Percentiles rank a stretch among this genome's conserved stretches.
Evolutionary conservation across 2,329 filamentous ascomycete species (phyloP).

Genomic region (Fusarium illudens): DNA sequence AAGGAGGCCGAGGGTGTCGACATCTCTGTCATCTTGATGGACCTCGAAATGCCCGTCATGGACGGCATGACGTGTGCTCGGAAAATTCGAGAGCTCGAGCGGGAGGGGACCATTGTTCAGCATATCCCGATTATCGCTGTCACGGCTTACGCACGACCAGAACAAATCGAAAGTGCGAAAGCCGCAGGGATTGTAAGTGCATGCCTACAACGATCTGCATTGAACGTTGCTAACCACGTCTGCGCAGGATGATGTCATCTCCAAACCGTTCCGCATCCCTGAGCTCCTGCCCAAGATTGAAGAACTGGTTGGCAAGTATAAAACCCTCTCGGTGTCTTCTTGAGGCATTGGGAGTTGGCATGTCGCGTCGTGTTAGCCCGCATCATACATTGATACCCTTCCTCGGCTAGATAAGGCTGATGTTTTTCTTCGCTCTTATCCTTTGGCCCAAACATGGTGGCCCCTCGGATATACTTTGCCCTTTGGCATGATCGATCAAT

Average conservation of each 20-base stretch:
- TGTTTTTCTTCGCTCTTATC: not conserved
- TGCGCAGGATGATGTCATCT: constrained; percentile 73
- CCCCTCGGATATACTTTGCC: constrained; percentile 4
- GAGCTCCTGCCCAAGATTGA: constrained; percentile 74
- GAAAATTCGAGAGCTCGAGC: constrained; percentile 73
- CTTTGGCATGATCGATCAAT: constrained; percentile 16
- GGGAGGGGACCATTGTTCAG: constrained; percentile 64
- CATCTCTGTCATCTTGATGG: constrained; percentile 78
- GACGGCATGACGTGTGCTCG: constrained; percentile 78
- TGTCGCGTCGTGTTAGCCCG: not conserved
- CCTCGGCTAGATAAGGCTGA: not conserved
- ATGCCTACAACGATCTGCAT: not conserved
- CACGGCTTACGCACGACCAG: constrained; percentile 80
- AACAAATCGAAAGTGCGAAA: constrained; percentile 77
- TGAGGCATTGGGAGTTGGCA: constrained; percentile 4
- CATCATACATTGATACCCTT: not conserved
- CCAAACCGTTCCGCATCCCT: constrained; percentile 81
- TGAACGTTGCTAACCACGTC: constrained; percentile 7
- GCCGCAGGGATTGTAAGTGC: constrained; percentile 74
- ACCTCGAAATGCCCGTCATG: constrained; percentile 86
- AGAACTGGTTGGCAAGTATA: constrained; percentile 58
- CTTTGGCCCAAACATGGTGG: constrained; percentile 10
- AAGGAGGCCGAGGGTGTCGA: constrained; percentile 58
- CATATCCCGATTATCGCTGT: constrained; percentile 84
- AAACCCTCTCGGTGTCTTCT: constrained; percentile 42